phyloP scores from a whole-genome alignment of 148 eudicot species.

The Chenopodium suecicum region DNA sequence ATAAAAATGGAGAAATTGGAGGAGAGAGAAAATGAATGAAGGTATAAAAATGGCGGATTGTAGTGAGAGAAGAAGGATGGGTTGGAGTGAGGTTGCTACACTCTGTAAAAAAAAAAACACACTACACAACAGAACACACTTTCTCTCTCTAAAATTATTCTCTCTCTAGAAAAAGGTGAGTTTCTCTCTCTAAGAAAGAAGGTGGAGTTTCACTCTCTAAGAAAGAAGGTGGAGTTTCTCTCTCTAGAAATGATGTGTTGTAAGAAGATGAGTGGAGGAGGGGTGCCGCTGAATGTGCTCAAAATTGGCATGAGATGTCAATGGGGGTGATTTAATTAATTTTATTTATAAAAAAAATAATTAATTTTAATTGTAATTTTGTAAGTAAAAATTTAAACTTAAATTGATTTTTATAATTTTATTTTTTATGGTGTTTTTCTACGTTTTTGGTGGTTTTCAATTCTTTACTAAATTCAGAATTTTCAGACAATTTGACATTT shows the following conservation, averaged over 20 bases:
- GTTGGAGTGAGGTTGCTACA: constrained; percentile 7
- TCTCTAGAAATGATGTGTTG: background rate
- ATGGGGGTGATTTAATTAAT: background rate
- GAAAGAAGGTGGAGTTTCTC: background rate
- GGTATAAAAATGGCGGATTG: background rate
- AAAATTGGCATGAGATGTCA: constrained; percentile 7
- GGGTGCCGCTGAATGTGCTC: constrained; percentile 12
- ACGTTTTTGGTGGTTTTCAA: no score
- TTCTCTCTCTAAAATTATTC: background rate
- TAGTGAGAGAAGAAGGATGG: background rate
- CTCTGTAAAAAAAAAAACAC: constrained; percentile 1
- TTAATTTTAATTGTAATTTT: no score
- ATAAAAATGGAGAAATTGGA: background rate
- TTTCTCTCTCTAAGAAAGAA: background rate
- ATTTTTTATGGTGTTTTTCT: background rate
- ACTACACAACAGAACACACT: background rate
- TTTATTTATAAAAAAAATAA: background rate
- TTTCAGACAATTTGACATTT: background rate
- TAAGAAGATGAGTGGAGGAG: background rate
- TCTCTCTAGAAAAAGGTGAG: background rate
- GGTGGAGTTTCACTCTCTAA: background rate
- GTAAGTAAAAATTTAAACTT: no score
- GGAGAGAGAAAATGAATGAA: constrained; percentile 3
- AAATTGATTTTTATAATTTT: background rate
- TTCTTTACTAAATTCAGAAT: background rate